These are phyloP conservation scores for Podosphaera xanthii DNA, from an alignment of 2,329 filamentous ascomycete species.

Conservation along the genomic window DNA sequence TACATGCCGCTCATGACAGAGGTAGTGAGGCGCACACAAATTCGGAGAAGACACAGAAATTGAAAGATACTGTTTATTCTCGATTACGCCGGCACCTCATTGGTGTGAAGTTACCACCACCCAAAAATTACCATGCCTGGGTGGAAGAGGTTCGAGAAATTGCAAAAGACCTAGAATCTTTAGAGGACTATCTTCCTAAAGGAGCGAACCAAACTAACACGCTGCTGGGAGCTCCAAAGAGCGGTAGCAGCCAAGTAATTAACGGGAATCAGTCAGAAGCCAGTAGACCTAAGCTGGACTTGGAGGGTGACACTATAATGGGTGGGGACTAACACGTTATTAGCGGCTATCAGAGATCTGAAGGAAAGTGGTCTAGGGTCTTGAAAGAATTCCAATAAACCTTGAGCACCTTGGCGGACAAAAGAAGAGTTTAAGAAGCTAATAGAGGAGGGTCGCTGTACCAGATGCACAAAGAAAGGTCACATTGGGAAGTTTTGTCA, in stretches of 20 bases:
- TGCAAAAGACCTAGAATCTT: neutral
- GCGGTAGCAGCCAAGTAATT: neutral
- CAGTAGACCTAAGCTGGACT: neutral
- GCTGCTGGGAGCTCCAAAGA: neutral
- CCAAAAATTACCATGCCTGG: neutral
- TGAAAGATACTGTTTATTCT: neutral
- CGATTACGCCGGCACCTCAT: neutral
- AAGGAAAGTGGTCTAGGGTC: neutral
- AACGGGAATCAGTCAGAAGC: too few relatives aligned
- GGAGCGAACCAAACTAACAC: neutral
- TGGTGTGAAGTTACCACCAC: neutral
- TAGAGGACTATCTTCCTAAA: neutral
- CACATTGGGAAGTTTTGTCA: neutral
- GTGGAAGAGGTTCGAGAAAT: neutral
- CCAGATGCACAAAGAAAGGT: neutral
- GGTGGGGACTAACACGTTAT: too few relatives aligned
- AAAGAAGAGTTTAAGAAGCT: neutral
- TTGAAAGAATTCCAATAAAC: neutral
- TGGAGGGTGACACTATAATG: neutral
- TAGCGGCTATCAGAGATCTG: neutral
- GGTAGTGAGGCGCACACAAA: neutral
- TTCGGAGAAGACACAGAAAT: neutral
- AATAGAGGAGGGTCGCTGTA: neutral
- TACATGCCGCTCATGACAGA: neutral
- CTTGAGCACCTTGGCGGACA: neutral